Percentiles rank a stretch among this genome's conserved stretches.
phyloP scores from a whole-genome alignment of 1,284 basidiomycete species.

The Moesziomyces antarcticus region DNA sequence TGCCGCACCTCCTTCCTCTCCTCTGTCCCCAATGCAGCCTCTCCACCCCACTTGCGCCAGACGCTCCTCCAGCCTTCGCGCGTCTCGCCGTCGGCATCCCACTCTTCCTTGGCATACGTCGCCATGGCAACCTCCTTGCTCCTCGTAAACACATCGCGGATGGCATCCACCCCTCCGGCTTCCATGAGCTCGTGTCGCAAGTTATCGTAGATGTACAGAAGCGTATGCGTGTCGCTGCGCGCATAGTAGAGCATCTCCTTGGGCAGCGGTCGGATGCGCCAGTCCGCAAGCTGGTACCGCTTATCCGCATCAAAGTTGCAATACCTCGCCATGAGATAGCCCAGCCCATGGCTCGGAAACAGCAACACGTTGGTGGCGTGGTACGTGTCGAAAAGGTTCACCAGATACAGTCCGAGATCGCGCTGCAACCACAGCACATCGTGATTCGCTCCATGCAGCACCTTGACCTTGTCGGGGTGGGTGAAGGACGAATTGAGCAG shows the following conservation, averaged over 20 bases:
- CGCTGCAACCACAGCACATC: constrained; percentile 97
- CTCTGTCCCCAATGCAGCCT: constrained; percentile 56
- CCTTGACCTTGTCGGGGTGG: constrained; percentile 86
- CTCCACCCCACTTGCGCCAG: constrained; percentile 68
- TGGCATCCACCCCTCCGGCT: constrained; percentile 68
- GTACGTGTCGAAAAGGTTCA: constrained; percentile 95
- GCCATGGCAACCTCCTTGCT: constrained; percentile 58
- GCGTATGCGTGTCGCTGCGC: constrained; percentile 92
- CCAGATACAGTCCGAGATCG: constrained; percentile 91
- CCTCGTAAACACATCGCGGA: constrained; percentile 56
- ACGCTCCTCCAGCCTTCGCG: constrained; percentile 61
- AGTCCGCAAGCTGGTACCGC: constrained; percentile 94
- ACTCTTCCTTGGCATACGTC: constrained; percentile 65
- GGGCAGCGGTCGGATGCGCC: constrained; percentile 90
- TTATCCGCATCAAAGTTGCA: constrained; percentile 94
- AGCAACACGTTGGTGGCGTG: constrained; percentile 82
- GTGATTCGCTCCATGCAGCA: constrained; percentile 85
- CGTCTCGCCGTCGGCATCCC: constrained; percentile 60
- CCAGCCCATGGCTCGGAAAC: constrained; percentile 84
- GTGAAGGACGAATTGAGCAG: constrained; percentile 77
- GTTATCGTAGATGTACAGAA: constrained; percentile 91
- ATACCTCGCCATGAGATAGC: constrained; percentile 86
- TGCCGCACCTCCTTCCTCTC: constrained; percentile 34
- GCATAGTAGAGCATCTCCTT: constrained; percentile 91
- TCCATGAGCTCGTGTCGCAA: constrained; percentile 84